Base-by-base conservation (phyloP, 768 basidiomycete genomes). In the Chalciporus piperatus region DNA sequence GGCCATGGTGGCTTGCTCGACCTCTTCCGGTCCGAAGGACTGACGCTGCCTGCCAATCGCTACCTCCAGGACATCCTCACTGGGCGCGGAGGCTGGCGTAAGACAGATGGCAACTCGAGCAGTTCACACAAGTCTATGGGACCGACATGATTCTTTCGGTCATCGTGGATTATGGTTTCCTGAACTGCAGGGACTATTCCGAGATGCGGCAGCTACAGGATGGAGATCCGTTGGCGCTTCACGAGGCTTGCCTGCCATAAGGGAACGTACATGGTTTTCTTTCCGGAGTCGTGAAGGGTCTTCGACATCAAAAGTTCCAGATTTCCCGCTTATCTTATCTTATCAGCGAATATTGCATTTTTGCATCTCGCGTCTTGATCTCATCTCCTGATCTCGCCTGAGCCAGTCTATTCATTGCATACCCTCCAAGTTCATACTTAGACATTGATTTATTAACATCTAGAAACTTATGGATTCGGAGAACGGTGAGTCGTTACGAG, bases 191-290 rank as follows among this genome's bases (percentile, higher is more conserved):
- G 22, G 42, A 48, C n/a, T 17, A 16, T 3, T 23, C 45, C 4
- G 58, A 59, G 43, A 25, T 11, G 11, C 41, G 56, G 27, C 52
- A 60, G 25, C 56, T 76, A 13, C 45, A 43, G 2, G 25, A 57
- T 12, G 60, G 48, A 16, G 57, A 67, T 46, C 69, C 74, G 8
- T 54, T 73, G 14, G 57, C 60, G 25, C 64, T 77, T 17, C 73
- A 76, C 47, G 50, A 66, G 22, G 74, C 72, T n/a, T n/a, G n/a
- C n/a, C n/a, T 1, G 66, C 63, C n/a, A n/a, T n/a, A 58, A 23
- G 74, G 75, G 16, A 52, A 59, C 19, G 51, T 73, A 9, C 67
- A 62, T 40, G 51, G 59, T 32, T 70, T 68, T 50, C 57, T 70
- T 25, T 43, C 47, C 23, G 54, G 38, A 8, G 50, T 54, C 39